These are phyloP conservation scores for Elsinoe batatas DNA, from an alignment of 2,329 filamentous ascomycete species.

Conservation along the genomic window DNA sequence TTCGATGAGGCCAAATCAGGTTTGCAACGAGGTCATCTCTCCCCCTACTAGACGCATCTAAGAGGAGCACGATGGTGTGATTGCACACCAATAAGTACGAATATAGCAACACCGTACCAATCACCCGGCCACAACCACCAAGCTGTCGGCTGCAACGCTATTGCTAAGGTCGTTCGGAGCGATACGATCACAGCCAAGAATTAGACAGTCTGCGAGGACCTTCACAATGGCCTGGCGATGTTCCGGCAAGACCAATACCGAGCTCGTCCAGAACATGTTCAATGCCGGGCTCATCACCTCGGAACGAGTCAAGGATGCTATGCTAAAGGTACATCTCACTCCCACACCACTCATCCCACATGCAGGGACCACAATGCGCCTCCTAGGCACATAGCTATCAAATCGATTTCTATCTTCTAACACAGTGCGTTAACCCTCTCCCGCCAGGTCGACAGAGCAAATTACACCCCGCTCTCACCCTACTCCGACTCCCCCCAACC, in stretches of 20 bases:
- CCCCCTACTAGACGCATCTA: too few relatives aligned
- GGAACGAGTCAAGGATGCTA: constrained; percentile 64
- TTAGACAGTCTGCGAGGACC: background rate
- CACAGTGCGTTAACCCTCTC: background rate
- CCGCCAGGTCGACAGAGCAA: constrained; percentile 68
- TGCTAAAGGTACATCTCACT: constrained; percentile 50
- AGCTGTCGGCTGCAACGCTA: background rate
- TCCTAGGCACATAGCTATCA: background rate
- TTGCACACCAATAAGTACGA: too few relatives aligned
- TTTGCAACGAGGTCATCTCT: background rate
- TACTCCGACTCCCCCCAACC: constrained; percentile 65
- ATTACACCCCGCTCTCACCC: constrained; percentile 63
- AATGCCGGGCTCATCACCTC: constrained; percentile 63
- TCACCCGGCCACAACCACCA: background rate
- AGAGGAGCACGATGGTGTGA: too few relatives aligned
- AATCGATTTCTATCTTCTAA: background rate
- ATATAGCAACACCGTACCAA: too few relatives aligned
- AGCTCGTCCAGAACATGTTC: constrained; percentile 69
- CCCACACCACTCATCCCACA: background rate
- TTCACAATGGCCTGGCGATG: constrained; percentile 80
- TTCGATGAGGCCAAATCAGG: background rate
- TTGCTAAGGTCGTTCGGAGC: background rate
- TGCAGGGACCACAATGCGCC: background rate
- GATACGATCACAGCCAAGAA: background rate
- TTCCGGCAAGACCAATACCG: constrained; percentile 62